Conservation (phyloP, 139 green algal genomes). For the Spirogloea muscicola region DNA sequence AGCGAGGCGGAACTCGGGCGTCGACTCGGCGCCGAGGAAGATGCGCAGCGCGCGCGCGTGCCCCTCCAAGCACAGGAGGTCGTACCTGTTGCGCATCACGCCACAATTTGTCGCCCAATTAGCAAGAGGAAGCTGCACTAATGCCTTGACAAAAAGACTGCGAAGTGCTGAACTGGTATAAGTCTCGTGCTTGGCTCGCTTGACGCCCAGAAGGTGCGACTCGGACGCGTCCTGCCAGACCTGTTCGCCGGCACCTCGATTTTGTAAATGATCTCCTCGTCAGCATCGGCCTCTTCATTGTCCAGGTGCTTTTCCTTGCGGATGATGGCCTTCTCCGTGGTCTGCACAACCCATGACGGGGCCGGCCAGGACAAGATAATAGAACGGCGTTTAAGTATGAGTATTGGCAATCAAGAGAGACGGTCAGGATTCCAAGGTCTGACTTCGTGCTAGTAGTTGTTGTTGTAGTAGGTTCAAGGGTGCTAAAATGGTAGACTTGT, state of each 20-base stretch:
- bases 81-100: no score
- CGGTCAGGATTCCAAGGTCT: no score
- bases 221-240: background rate
- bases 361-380: no score
- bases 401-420: no score
- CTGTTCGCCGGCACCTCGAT: conserved; percentile 99
- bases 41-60: conserved; percentile 93
- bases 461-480: no score
- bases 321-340: conserved; percentile 52
- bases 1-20: conserved; percentile 69
- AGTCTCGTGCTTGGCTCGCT: background rate
- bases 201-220: background rate
- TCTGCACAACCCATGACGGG: no score
- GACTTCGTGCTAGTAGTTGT: no score
- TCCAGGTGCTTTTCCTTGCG: conserved; percentile 71
- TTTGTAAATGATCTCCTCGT: conserved; percentile 88
- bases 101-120: background rate
- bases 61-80: conserved; percentile 98
- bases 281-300: conserved; percentile 58
- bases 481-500: no score
- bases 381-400: no score
- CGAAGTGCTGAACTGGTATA: background rate
- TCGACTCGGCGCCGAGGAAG: conserved; percentile 68
- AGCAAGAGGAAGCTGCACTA: background rate
- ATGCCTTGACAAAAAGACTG: background rate